Base-by-base conservation (phyloP, 495 filamentous ascomycete genomes). In the Umbilicaria muhlenbergii region DNA sequence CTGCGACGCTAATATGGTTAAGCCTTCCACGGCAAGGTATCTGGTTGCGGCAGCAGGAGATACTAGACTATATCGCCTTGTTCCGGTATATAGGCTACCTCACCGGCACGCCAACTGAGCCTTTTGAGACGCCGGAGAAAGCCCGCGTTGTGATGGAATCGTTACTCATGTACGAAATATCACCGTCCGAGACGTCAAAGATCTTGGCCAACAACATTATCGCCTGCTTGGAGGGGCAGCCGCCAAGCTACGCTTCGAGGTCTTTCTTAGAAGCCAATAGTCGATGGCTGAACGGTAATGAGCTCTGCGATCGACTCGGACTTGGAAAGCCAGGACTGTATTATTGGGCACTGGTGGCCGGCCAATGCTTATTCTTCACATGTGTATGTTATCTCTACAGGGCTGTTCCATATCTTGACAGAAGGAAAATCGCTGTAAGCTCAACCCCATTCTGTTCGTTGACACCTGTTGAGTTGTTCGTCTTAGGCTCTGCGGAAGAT, bases 121-220 rank as follows among this genome's bases (percentile, higher is more conserved):
- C 52, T 47, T 73, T 85, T 49, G 60, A 63, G 19, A 74, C 65
- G 3, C 65, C 75, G 0, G 63, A 63, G 28, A 64, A 66, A 31
- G 75, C 79, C 0, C 73, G 67, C 47, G 51, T 51, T 0, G 56
- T 72, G 34, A 76, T 82, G 73, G 80, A 86, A 47, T 69, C 68
- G 3, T 49, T 81, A 8, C 41, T 79, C 0, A 48, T 70, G 15
- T 58, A 74, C 32, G 80, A 85, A 54, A 60, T 86, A 38, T 49
- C 63, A 18, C 80, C 80, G 0, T 71, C 74, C 0, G 51, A 61
- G 4, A 78, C 71, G 19, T 78, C 72, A 1, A 61, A 66, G 32
- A 57, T 74, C 5, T 60, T 86, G 5, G 77, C 77, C 8, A 76
- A 74, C 49, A 86, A 87, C 55, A 78, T 86, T 52, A 74, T 86